A percentile compares a stretch with the other conserved stretches of the same genome.
phyloP scores from a whole-genome alignment of 1,284 basidiomycete genomes.

The Ganoderma lingzhi region DNA sequence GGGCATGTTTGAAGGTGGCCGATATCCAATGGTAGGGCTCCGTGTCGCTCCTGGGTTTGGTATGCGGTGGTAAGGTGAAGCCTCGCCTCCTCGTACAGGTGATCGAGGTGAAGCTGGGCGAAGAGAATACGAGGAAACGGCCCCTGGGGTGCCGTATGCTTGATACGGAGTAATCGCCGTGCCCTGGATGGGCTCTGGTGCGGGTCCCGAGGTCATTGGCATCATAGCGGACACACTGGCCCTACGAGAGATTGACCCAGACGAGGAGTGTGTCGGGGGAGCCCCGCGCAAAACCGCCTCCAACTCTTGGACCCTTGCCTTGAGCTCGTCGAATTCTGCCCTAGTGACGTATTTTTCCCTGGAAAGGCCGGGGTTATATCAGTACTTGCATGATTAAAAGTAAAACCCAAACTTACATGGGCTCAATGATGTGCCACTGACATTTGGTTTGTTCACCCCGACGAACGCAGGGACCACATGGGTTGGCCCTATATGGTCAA shows the following conservation, averaged over 20 bases:
- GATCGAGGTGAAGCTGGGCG: constrained; percentile 35
- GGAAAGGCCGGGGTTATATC: constrained; percentile 25
- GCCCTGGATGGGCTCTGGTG: constrained; percentile 38
- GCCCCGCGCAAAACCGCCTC: constrained; percentile 43
- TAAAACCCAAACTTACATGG: constrained; percentile 51
- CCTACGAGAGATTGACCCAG: constrained; percentile 26
- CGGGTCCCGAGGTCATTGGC: constrained; percentile 35
- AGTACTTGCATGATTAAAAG: constrained; percentile 17
- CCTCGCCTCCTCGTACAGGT: constrained; percentile 36
- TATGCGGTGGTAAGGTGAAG: constrained; percentile 25
- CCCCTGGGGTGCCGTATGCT: constrained; percentile 24
- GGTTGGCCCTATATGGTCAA: constrained; percentile 51
- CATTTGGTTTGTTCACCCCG: constrained; percentile 63
- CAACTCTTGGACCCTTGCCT: constrained; percentile 47
- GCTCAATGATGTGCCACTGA: constrained; percentile 65
- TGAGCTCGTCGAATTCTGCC: constrained; percentile 61
- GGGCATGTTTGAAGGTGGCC: constrained; percentile 27
- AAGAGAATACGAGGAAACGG: constrained; percentile 17
- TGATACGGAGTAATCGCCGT: constrained; percentile 40
- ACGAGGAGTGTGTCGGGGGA: constrained; percentile 24
- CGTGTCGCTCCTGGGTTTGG: constrained; percentile 21
- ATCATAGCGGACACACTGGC: constrained; percentile 33
- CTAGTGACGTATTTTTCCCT: constrained; percentile 67
- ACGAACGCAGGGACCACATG: constrained; percentile 63
- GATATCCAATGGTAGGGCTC: constrained; percentile 36